Evolutionary conservation across 2,329 filamentous ascomycete species (phyloP).

Genomic region (Hypoxylon sp.): DNA sequence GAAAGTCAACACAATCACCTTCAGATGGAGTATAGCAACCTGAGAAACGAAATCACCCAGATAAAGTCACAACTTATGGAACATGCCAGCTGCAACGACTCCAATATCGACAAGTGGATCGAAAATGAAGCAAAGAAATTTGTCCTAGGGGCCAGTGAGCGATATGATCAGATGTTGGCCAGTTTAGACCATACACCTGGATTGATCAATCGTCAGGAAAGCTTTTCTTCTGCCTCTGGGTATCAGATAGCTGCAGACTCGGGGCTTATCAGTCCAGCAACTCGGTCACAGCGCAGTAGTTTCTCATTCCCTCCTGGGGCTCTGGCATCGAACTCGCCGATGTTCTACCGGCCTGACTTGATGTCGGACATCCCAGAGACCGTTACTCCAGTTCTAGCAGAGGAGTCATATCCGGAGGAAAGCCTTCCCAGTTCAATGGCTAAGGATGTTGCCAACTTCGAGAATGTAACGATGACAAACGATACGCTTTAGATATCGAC

Average conservation of each 20-base stretch:
- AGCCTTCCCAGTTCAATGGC: constrained; percentile 16
- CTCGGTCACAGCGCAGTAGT: constrained; percentile 32
- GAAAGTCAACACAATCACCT: constrained; percentile 63
- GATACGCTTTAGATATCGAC: constrained; percentile 18
- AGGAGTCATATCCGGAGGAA: constrained; percentile 36
- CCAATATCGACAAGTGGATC: constrained; percentile 69
- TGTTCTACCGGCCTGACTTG: constrained; percentile 39
- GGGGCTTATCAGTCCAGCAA: constrained; percentile 37
- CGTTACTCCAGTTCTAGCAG: constrained; percentile 1
- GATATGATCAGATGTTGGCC: constrained; percentile 52
- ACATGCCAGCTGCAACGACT: constrained; percentile 67
- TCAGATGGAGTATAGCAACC: constrained; percentile 60
- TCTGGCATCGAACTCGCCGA: constrained; percentile 40
- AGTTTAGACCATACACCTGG: constrained; percentile 34
- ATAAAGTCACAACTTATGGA: constrained; percentile 68
- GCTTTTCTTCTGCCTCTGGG: constrained; percentile 41
- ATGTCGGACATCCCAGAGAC: constrained; percentile 21
- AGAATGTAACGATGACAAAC: constrained; percentile 43
- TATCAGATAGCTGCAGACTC: constrained; percentile 33
- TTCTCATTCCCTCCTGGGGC: constrained; percentile 33
- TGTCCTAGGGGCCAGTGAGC: constrained; percentile 57
- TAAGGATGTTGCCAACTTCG: constrained; percentile 44
- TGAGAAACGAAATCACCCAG: constrained; percentile 62
- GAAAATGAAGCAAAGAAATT: constrained; percentile 67
- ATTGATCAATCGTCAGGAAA: constrained; percentile 32